phyloP scores from a whole-genome alignment of 257 asterid species.

The Ilex aquifolium region DNA sequence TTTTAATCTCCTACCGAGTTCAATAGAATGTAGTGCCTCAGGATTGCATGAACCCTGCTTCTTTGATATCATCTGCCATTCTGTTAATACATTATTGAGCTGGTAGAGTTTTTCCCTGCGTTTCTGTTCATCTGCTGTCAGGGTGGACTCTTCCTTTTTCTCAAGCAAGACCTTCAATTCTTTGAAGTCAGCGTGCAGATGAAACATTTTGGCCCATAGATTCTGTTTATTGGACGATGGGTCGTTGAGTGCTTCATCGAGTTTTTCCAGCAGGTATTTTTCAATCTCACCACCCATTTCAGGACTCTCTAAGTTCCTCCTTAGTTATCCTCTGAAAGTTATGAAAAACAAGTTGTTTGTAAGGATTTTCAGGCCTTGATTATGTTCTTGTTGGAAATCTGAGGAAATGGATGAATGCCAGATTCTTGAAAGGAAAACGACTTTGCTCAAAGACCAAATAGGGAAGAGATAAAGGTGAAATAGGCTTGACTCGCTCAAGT shows the following conservation, averaged over 20 bases:
- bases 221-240: background rate
- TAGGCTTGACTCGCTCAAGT: too few species aligned
- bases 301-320: too few species aligned
- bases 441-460: too few species aligned
- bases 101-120: constrained; percentile 29
- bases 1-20: constrained; percentile 12
- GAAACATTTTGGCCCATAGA: background rate
- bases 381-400: too few species aligned
- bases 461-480: too few species aligned
- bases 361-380: too few species aligned
- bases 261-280: constrained; percentile 14
- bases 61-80: constrained; percentile 22
- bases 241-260: constrained; percentile 7
- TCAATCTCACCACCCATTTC: constrained; percentile 24
- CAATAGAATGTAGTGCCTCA: background rate
- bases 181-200: constrained; percentile 8
- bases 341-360: too few species aligned
- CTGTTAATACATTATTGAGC: constrained; percentile 27
- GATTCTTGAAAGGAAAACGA: too few species aligned
- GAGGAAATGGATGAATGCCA: too few species aligned
- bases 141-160: background rate
- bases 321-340: too few species aligned
- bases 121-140: background rate
- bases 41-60: constrained; percentile 5
- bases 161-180: background rate